phyloP scores from a whole-genome alignment of 441 rosid species.

The Populus tomentosa region DNA sequence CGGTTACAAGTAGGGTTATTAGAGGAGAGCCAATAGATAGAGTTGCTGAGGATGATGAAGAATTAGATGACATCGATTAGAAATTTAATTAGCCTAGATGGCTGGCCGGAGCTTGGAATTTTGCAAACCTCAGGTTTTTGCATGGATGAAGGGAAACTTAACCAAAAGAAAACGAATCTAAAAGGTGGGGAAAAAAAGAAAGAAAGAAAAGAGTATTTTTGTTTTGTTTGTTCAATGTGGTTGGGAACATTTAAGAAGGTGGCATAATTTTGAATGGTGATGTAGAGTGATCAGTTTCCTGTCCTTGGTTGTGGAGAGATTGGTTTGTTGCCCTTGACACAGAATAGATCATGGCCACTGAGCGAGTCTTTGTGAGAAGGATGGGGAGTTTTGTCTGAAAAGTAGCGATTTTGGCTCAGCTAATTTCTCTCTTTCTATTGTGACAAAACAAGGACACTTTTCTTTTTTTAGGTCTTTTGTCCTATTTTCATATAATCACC shows the following conservation, averaged over 20 bases:
- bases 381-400: conserved; percentile 23
- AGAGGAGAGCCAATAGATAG: conserved; percentile 33
- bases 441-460: not conserved
- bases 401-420: conserved; percentile 1
- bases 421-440: conserved; percentile 6
- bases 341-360: conserved; percentile 23
- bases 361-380: conserved; percentile 45
- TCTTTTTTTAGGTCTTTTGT: not conserved
- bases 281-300: conserved; percentile 25
- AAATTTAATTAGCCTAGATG: not conserved
- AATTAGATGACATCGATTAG: conserved; percentile 26
- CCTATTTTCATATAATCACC: too few relatives aligned
- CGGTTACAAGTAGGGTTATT: conserved; percentile 38
- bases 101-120: conserved; percentile 42
- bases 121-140: conserved; percentile 36
- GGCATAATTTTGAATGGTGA: conserved; percentile 29
- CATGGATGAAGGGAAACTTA: conserved; percentile 25
- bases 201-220: not conserved
- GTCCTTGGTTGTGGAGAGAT: conserved; percentile 16
- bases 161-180: not conserved
- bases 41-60: conserved; percentile 9
- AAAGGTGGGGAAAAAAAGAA: too few relatives aligned
- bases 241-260: conserved; percentile 1
- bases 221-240: not conserved
- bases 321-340: conserved; percentile 25